These are phyloP conservation scores for Clitopilus hobsonii DNA, from an alignment of 768 basidiomycete species.

Conservation along the genomic window DNA sequence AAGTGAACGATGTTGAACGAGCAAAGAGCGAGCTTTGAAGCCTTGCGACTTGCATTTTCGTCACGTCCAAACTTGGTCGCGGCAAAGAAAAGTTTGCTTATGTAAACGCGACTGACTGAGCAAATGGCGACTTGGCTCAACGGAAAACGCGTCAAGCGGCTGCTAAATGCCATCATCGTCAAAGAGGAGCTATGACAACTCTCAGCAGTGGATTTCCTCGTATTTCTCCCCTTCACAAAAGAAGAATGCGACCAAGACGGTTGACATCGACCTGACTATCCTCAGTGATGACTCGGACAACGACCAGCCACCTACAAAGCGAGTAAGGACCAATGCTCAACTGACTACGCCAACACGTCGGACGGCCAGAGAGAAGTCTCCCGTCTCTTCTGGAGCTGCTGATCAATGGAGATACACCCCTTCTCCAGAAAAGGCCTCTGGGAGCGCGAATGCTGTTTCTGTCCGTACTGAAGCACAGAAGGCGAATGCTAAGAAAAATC, in stretches of 20 bases:
- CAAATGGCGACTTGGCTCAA: neutral
- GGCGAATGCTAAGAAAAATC: constrained; percentile 21
- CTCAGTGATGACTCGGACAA: constrained; percentile 26
- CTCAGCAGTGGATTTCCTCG: constrained; percentile 35
- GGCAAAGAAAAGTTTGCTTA: neutral
- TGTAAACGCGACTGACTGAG: neutral
- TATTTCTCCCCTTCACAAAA: constrained; percentile 26
- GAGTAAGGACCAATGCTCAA: constrained; percentile 14
- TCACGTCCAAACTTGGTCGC: neutral
- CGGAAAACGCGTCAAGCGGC: neutral
- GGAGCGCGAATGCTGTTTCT: constrained; percentile 3
- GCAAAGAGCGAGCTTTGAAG: constrained; percentile 14
- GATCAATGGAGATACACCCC: constrained; percentile 44
- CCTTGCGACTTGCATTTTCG: constrained; percentile 5
- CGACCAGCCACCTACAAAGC: constrained; percentile 25
- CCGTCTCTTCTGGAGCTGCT: constrained; percentile 14
- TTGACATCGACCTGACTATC: constrained; percentile 45
- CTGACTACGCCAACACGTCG: neutral
- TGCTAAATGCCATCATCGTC: neutral
- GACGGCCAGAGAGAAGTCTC: neutral
- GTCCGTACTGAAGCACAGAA: constrained; percentile 14
- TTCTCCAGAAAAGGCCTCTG: constrained; percentile 18
- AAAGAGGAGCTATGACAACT: constrained; percentile 1
- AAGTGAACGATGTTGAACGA: constrained; percentile 6
- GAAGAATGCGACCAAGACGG: constrained; percentile 5